Evolutionary conservation across 257 asterid species (phyloP), one percentile per base, ranked within the genome.

Genomic region (Oldenlandia corymbosa): DNA sequence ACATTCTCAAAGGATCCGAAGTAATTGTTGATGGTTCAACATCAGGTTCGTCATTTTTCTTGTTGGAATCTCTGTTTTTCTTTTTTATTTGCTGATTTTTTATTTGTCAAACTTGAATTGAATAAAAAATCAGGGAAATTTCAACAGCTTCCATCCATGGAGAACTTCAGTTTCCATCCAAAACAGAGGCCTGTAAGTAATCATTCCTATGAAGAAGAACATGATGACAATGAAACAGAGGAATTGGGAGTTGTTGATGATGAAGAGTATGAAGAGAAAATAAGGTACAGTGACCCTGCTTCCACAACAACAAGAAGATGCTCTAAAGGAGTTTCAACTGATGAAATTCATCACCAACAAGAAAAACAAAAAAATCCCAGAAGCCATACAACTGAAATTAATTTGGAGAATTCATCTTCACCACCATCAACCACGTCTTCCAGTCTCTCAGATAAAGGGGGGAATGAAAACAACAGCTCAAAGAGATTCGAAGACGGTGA

Each of bases 1-100:
- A 86, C 73, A 85, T 88, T 0, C 95, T 91, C 68, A 91, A 91
- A 77, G 98, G 98, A 2, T 86, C 96, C 27, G 94, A 88, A 71
- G 49, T 88, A 13, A 48, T 47, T 7, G 47, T 77, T 14, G 69
- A 78, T 48, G 79, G 76, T 23, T 80, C 75, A 79, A 73, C 78
- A 41, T n/a, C n/a, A n/a, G n/a, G n/a, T n/a, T n/a, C n/a, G n/a
- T n/a, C n/a, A n/a, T n/a, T n/a, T n/a, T n/a, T n/a, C n/a, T n/a
- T n/a, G n/a, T n/a, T n/a, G 94, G 86, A 84, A 68, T 69, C 39
- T 34, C 9, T 9, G 39, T 34, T 34, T 34, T 4, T 34, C 9
- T 34, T 34, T 34, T 34, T 34, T 34, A 3, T 34, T 34, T 34
- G 4, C 9, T 34, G 39, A 3, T 34, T 4, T 34, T 34, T 34